A percentile compares a stretch with the other conserved stretches of the same genome.
These are phyloP conservation scores for Claviceps capensis DNA, from an alignment of 2,329 filamentous ascomycete species.

Conservation along the genomic window DNA sequence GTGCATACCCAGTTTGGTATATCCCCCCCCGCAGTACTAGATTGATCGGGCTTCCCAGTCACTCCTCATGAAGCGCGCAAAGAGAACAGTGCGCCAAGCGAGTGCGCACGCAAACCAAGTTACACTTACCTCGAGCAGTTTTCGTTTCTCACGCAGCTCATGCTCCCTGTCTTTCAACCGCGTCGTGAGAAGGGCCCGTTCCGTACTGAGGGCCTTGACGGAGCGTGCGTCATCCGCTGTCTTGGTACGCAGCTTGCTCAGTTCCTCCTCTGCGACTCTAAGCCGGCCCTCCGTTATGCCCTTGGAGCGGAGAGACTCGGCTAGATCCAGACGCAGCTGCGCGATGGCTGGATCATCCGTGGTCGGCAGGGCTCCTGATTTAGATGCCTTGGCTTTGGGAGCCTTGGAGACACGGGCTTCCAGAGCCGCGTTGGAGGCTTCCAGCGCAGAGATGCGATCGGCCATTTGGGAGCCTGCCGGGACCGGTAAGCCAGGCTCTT, in stretches of 20 bases:
- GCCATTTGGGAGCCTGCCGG: conserved; percentile 47
- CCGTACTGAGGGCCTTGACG: conserved; percentile 47
- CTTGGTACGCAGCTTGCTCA: conserved; percentile 47
- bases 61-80: too few species aligned
- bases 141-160: conserved; percentile 71
- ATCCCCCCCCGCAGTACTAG: neutral
- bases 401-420: conserved; percentile 15
- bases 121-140: conserved; percentile 55
- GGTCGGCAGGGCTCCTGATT: conserved; percentile 1
- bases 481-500: conserved; percentile 8
- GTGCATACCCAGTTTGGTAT: neutral
- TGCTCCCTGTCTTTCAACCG: conserved; percentile 71
- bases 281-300: conserved; percentile 53
- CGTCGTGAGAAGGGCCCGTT: conserved; percentile 47
- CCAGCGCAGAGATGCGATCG: conserved; percentile 50
- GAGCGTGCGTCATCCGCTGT: conserved; percentile 44
- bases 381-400: conserved; percentile 5
- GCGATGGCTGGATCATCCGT: conserved; percentile 22
- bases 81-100: too few species aligned
- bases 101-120: neutral
- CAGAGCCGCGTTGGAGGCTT: conserved; percentile 39
- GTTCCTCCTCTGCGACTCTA: conserved; percentile 46
- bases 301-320: conserved; percentile 63
- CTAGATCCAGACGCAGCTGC: conserved; percentile 54
- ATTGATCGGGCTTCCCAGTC: too few species aligned